Percentiles rank a stretch among this genome's conserved stretches.
These are phyloP conservation scores for Vachellia collinsii DNA, from an alignment of 306 rosid genomes.

Conservation along the genomic window DNA sequence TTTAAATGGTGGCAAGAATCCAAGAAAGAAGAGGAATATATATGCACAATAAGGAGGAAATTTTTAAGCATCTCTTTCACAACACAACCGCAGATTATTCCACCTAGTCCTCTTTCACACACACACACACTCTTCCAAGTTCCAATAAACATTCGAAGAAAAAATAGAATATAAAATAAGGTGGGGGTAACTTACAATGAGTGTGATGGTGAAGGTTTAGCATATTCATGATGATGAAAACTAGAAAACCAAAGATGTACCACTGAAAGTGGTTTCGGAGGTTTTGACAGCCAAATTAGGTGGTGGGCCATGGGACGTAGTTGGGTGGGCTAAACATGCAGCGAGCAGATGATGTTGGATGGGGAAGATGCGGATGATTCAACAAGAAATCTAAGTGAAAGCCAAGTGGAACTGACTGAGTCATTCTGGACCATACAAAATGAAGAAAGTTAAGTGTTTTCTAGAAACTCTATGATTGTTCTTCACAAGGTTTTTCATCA, in stretches of 20 bases:
- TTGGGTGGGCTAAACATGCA: not conserved
- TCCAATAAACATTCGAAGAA: not conserved
- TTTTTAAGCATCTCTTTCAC: not conserved
- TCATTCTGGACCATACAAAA: slow-evolving; percentile 27
- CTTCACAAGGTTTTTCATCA: not conserved
- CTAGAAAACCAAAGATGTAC: slow-evolving; percentile 16
- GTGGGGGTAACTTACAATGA: not conserved
- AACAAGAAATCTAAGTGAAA: not conserved
- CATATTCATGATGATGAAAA: not conserved
- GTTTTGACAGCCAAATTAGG: slow-evolving; percentile 32
- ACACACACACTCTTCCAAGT: too few relatives aligned
- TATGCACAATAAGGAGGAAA: not conserved
- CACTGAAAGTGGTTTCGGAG: slow-evolving; percentile 38
- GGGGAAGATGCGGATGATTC: not conserved
- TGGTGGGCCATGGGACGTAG: slow-evolving; percentile 3
- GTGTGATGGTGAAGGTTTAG: not conserved
- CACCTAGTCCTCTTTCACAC: not conserved
- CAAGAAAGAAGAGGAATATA: not conserved
- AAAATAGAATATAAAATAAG: not conserved
- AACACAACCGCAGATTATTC: not conserved
- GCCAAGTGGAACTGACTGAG: not conserved
- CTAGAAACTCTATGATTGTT: not conserved
- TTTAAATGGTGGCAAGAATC: not conserved
- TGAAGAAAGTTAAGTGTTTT: slow-evolving; percentile 9
- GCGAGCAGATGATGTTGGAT: not conserved